A percentile compares a stretch with the other conserved stretches of the same genome.
These are phyloP conservation scores for Syncephalis plumigaleata DNA, from an alignment of 371 early-diverging fungal species.

Conservation along the genomic window DNA sequence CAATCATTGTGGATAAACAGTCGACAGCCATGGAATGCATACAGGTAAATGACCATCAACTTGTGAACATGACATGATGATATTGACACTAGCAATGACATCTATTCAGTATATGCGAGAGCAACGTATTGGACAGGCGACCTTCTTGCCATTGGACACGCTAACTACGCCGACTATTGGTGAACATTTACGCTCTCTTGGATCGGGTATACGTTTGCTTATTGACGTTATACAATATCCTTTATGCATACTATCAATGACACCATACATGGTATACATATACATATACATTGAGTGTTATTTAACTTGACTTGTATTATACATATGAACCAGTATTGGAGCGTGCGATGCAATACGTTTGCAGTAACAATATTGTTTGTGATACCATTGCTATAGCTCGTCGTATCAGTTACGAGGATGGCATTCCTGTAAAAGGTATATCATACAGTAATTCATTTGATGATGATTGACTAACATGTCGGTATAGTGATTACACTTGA, in stretches of 20 bases:
- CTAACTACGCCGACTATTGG: slow-evolving; percentile 48
- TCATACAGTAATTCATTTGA: slow-evolving; percentile 1
- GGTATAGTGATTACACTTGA: slow-evolving; percentile 73
- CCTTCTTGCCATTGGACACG: slow-evolving; percentile 88
- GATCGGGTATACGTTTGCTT: slow-evolving; percentile 66
- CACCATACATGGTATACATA: no score
- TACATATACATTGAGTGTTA: no score
- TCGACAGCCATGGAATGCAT: slow-evolving; percentile 69
- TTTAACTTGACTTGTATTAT: no score
- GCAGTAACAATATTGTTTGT: slow-evolving; percentile 77
- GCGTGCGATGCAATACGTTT: slow-evolving; percentile 69
- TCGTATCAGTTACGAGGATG: slow-evolving; percentile 60
- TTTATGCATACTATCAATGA: no score
- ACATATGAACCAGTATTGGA: slow-evolving; percentile 45
- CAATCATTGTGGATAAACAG: slow-evolving; percentile 63
- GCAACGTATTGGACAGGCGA: slow-evolving; percentile 79
- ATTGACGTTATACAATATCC: slow-evolving; percentile 66
- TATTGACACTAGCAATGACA: no score
- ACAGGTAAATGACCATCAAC: slow-evolving; percentile 11
- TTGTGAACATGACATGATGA: slow-evolving; percentile 3
- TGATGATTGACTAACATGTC: slow-evolving; percentile 5
- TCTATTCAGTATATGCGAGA: slow-evolving; percentile 80
- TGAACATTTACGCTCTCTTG: slow-evolving; percentile 59
- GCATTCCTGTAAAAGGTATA: slow-evolving; percentile 64
- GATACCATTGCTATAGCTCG: slow-evolving; percentile 76